Evolutionary conservation across 2,329 filamentous ascomycete species (phyloP), one percentile per base, ranked within the genome.

Genomic region (Ophiostoma montium): DNA sequence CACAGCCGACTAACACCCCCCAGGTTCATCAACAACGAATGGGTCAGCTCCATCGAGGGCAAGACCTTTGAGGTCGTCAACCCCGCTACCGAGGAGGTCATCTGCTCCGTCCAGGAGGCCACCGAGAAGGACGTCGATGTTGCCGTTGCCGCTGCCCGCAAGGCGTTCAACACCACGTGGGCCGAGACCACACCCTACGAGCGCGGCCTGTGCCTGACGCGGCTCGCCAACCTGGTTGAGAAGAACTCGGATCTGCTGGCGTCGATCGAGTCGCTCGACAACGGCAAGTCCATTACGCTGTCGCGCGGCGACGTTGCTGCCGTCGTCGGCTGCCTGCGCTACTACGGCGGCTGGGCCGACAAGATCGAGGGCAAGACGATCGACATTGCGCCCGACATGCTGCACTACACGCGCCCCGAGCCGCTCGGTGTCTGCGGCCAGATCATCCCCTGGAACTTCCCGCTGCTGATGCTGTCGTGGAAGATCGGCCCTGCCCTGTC

Each of bases 21-120:
- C 60, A 86, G 83, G 53, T 92, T 86, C 76, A 92, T 94, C 76
- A 89, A 92, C 77, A 89, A 90, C 67, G 84, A 95, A 68, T 95
- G 82, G 70, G 78, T 94, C 56, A 80, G 84, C 66, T 75, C 80
- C 63, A 80, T 84, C 55, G 86, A 94, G 59, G 88, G 88, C 70
- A 83, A 86, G 76, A 88, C 82, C 57, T 92, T 95, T 62, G 87
- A 95, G 69, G 84, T 88, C 66, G 82, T 92, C 74, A 94, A 94
- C 76, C 88, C 88, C 52, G 62, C 82, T 56, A 86, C 78, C 56
- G 89, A 95, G 67, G 80, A 88, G 67, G 78, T 86, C 61, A 94
- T 94, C 71, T 77, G 74, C 72, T 81, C 80, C 49, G 85, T 95
- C 59, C 71, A 78, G 63, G 88, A 94, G 70, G 89, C 82, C 62